Evolutionary conservation across 495 filamentous ascomycete genomes (phyloP).

Genomic region (Neurospora sp.): DNA sequence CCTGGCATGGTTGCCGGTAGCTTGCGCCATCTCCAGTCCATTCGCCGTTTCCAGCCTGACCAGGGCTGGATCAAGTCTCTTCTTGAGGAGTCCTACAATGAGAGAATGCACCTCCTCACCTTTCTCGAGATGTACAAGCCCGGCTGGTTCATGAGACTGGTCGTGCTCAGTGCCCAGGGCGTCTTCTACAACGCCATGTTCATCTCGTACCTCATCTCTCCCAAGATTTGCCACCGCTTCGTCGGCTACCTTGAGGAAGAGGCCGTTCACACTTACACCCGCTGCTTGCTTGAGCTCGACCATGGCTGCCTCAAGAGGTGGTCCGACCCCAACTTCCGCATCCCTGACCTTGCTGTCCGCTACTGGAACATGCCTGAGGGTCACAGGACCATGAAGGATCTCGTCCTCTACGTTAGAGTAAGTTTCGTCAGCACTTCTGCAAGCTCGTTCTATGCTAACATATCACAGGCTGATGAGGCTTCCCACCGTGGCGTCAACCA

Average conservation of each 20-base stretch:
- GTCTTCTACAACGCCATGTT: conserved; percentile 96
- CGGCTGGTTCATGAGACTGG: conserved; percentile 78
- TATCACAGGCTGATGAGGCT: conserved; percentile 62
- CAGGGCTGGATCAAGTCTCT: conserved; percentile 98
- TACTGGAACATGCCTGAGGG: conserved; percentile 95
- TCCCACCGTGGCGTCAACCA: conserved; percentile 96
- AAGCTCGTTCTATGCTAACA: neutral
- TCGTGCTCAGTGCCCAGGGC: conserved; percentile 71
- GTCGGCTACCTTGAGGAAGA: conserved; percentile 97
- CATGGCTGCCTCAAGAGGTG: conserved; percentile 72
- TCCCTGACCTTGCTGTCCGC: conserved; percentile 79
- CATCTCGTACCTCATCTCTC: conserved; percentile 78
- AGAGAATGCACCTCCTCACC: conserved; percentile 91
- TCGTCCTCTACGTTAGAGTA: conserved; percentile 71
- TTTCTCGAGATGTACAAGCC: conserved; percentile 91
- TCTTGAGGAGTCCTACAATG: conserved; percentile 89
- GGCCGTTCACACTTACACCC: conserved; percentile 89
- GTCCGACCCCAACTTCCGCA: conserved; percentile 53
- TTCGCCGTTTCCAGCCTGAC: conserved; percentile 79
- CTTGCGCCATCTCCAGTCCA: conserved; percentile 74
- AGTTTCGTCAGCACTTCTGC: neutral
- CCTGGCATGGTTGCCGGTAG: conserved; percentile 97
- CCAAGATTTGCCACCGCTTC: conserved; percentile 87
- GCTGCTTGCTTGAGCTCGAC: conserved; percentile 78
- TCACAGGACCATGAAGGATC: conserved; percentile 69